Conservation (phyloP, 169 alveolate species). For the Plasmodium gaboni region DNA sequence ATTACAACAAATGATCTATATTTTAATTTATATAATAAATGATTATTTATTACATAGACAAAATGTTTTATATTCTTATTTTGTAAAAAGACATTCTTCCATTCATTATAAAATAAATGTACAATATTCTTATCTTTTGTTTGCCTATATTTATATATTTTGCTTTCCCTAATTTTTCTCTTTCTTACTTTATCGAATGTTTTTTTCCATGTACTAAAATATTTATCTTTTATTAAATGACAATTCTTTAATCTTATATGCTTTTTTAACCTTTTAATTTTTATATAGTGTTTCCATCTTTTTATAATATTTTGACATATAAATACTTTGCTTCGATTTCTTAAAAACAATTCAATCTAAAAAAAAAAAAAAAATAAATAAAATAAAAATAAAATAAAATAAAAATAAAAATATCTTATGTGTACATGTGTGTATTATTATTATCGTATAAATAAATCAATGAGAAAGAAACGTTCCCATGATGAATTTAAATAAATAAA, state of each 20-base stretch:
- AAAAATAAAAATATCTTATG: not conserved
- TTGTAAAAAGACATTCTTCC: slow-evolving; percentile 26
- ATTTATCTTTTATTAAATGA: slow-evolving; percentile 6
- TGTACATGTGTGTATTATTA: not conserved
- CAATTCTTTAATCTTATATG: not conserved
- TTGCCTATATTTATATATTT: slow-evolving; percentile 45
- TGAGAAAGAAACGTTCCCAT: not conserved
- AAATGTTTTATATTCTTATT: slow-evolving; percentile 14
- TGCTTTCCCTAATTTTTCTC: slow-evolving; percentile 5
- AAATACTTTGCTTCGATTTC: slow-evolving; percentile 15
- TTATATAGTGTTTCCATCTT: slow-evolving; percentile 14
- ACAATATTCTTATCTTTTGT: slow-evolving; percentile 6
- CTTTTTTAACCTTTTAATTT: not conserved
- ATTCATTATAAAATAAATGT: not conserved
- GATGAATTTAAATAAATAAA: not conserved
- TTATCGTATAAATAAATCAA: not conserved
- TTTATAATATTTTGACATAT: slow-evolving; percentile 28
- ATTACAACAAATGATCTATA: slow-evolving; percentile 3
- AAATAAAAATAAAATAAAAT: not conserved
- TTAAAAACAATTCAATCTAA: slow-evolving; percentile 23
- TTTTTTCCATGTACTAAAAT: slow-evolving; percentile 31
- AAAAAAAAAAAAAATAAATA: not conserved
- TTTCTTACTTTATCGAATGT: slow-evolving; percentile 42
- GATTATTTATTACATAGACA: slow-evolving; percentile 17
- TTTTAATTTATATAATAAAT: slow-evolving; percentile 7